Evolutionary conservation across 371 early-diverging fungal genomes (phyloP), one percentile per base, ranked within the genome.

Genomic region (Synchytrium microbalum): DNA sequence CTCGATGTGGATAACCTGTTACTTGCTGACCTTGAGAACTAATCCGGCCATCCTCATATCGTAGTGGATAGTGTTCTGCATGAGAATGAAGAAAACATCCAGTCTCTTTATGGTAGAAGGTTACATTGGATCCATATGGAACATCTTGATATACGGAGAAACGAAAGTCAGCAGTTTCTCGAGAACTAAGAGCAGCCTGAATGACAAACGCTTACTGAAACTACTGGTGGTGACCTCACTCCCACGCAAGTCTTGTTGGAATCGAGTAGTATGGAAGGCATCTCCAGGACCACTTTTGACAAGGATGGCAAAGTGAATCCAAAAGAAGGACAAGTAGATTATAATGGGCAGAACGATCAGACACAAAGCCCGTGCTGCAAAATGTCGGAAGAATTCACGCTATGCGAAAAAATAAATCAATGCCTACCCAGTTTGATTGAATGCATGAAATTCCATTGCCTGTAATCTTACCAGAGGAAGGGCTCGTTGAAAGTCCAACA

Each of bases 11-110:
- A 73, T 98, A 97, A 10, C 84, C 91, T 2, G 93, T 94, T 1
- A 97, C 95, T 74, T 96, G 96, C 68, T 95, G 96, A 10, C 97
- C 92, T 54, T 88, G 86, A 69, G 88, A 88, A 69, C 91, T 90
- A 58, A 98, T 82, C 30, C 96, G 88, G 31, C 91, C 91, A 75
- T 96, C 95, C 13, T 92, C 89, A 70, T 98, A 95, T 54, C 90
- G 83, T 29, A 93, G 74, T 8, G 98, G 98, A 72, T 96, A 96
- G 29, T 75, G 72, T 32, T 86, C 82, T 3, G 63, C 32, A 70
- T 91, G 91, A 1, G 96, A 96, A 75, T 95, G 92, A 26, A 98
- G 80, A 67, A 76, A 95, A 0, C 72, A 83, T 2, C 81, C 79
- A 1, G 89, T 87, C 51, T 85, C 86, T 58, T 84, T 81, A 75